A percentile compares a stretch with the other conserved stretches of the same genome.
Evolutionary conservation across 306 rosid genomes (phyloP).

Genomic region (Casuarina cunninghamiana): DNA sequence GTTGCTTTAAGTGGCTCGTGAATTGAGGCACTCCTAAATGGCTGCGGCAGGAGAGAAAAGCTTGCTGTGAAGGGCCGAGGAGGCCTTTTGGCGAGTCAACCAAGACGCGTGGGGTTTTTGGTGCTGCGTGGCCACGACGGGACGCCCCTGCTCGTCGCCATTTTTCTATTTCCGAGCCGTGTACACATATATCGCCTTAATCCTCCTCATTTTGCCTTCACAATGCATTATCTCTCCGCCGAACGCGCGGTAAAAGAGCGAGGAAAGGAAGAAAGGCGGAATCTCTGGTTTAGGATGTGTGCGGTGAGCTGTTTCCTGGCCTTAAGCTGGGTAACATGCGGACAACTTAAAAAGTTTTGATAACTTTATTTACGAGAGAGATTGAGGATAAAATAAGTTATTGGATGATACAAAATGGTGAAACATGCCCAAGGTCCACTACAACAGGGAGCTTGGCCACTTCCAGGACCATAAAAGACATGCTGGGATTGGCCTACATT

Average conservation of each 20-base stretch:
- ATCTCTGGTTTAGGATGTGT: too few relatives aligned
- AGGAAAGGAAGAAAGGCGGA: too few relatives aligned
- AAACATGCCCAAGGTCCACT: too few relatives aligned
- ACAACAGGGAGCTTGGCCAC: too few relatives aligned
- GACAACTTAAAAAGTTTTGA: not conserved
- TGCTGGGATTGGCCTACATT: too few relatives aligned
- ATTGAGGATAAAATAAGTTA: too few relatives aligned
- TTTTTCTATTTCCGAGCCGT: not conserved
- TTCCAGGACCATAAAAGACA: too few relatives aligned
- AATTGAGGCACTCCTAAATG: not conserved
- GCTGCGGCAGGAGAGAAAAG: conserved; percentile 6
- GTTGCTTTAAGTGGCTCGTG: not conserved
- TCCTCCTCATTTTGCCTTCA: not conserved
- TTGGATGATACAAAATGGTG: too few relatives aligned
- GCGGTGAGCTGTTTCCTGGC: not conserved
- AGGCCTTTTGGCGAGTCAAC: not conserved
- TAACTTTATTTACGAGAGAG: not conserved
- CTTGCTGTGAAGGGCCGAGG: too few relatives aligned
- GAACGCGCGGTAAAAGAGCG: too few relatives aligned
- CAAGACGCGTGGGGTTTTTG: conserved; percentile 18
- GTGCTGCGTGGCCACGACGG: conserved; percentile 24
- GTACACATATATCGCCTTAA: not conserved
- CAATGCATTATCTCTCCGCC: too few relatives aligned
- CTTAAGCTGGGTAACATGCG: not conserved
- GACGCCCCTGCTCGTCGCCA: conserved; percentile 18